Base-by-base conservation (phyloP, 768 basidiomycete genomes). In the Pulveroboletus ravenelii region DNA sequence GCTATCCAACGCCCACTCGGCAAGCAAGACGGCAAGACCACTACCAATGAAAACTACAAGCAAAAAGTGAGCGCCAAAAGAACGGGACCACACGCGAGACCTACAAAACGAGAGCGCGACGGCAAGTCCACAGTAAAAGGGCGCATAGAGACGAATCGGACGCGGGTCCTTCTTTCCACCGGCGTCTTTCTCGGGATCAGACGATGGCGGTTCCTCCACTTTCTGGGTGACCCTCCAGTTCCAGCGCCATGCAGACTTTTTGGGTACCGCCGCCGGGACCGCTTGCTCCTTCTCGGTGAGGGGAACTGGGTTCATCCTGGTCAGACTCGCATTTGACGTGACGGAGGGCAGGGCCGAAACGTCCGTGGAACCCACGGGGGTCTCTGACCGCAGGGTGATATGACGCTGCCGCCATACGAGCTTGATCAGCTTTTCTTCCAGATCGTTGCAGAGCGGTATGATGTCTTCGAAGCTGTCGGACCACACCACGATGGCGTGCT, bases 401-500 rank as follows among this genome's bases (percentile, higher is more conserved):
- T 70, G 61, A 42, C 81, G 74, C 30, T 73, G 61, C 48, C 76
- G 68, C 89, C 89, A 91, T 47, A 93, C 84, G 63, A 85, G 81
- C 60, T 82, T 81, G 73, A 92, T 89, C 63, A 92, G 76, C 57
- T 87, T 86, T 31, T 81, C 79, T 50, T 89, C 85, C 55, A 89
- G 82, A 54, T 88, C 87, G 20, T 67, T 64, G 61, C 78, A 84
- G 14, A 84, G 69, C 0, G 84, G 83, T 32, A 93, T 82, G 58
- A 94, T 85, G 52, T 73, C 73, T 63, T 92, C 88, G 29, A 93
- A 78, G 57, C 80, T 78, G 70, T 93, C 90, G 0, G 87, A 80
- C 92, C 92, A 94, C 10, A 87, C 78, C 10, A 93, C 76, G 36
- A 94, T 71, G 44, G 86, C 86, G 12, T 81, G 79, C 60, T 93